Base-by-base conservation (phyloP, 352 stramenopile genomes). In the Pythium chondricola region DNA sequence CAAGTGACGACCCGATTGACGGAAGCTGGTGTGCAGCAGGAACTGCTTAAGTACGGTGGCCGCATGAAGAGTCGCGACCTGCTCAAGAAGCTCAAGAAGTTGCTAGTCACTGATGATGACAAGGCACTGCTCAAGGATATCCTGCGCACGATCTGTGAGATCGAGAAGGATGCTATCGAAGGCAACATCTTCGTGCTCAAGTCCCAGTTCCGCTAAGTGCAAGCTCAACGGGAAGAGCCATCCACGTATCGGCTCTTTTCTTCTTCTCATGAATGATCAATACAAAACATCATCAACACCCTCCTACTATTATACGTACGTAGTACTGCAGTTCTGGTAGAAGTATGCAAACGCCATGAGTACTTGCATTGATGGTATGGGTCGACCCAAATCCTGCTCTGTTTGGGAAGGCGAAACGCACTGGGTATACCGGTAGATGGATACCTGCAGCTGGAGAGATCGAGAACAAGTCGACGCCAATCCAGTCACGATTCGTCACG, bases 61-160 rank as follows among this genome's bases (percentile, higher is more conserved):
- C 76, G 80, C 40, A 90, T 93, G 75, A 78, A 78, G 56, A 88
- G 69, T 51, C 69, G 73, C 27, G 77, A 90, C 42, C 44, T 93
- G 54, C 61, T 93, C 40, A 73, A 80, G 43, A 84, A 87, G 50
- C 69, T 91, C 22, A 88, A 86, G 66, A 90, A 88, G 53, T 48
- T 89, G 39, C 74, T 93, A 14, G 60, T 85, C 6, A 93, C 82
- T 38, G 74, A 87, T 41, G 71, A 91, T 27, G 80, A 93, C 49
- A 82, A 83, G 48, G 74, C 79, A 18, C 60, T 93, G 63, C 75
- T 93, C 16, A 88, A 88, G 61, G 82, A 93, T 26, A 93, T 93
- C 35, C 46, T 93, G 56, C 79, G 82, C 38, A 93, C 79, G 20
- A 93, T 93, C 68, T 91, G 79, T 50, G 77, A 93, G 50, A 74